Evolutionary conservation across 169 alveolate species (phyloP), one percentile per base, ranked within the genome.

Genomic region (Cryptosporidium tyzzeri): DNA sequence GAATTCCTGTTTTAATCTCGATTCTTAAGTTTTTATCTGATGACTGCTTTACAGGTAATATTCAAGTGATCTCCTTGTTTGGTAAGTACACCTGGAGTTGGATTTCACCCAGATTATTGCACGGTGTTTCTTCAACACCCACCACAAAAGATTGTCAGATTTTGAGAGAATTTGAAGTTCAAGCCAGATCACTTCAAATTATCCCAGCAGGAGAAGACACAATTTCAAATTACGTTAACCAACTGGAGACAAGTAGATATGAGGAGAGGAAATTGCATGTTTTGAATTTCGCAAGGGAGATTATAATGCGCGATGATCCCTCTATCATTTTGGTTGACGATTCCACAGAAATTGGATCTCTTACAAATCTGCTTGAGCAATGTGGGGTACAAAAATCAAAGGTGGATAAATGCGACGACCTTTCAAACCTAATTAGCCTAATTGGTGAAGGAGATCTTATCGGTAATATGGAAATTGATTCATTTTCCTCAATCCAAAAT

Each of bases 281-380:
- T 37, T 29, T 80, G 18, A 62, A 44, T 5, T 65, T 58, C 14
- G 89, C 75, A 0, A 80, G 75, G 14, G 89, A 80, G 51, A 41
- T 44, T 21, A 80, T 80, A 23, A 62, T 80, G 74, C 69, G 75
- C 5, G 89, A 80, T 33, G 89, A 80, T 53, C 73, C 75, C 29
- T 80, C 89, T 21, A 80, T 80, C 23, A 73, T 80, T 26, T 80
- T 80, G 39, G 89, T 80, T 21, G 89, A 80, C n/a, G 89, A 80
- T 41, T 80, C 89, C 23, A 80, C 89, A 4, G 89, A 80, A 35
- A 80, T 62, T 61, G 89, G 75, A 0, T 80, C 89, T 21, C 75
- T 80, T 2, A 80, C 89, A 12, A 80, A 80, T 45, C 89, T 80
- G 16, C 75, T 80, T 18, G 18, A 80, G n/a, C 89, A 80, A n/a